Conservation (phyloP, 352 stramenopile genomes). For the Pythium myriotylum region DNA sequence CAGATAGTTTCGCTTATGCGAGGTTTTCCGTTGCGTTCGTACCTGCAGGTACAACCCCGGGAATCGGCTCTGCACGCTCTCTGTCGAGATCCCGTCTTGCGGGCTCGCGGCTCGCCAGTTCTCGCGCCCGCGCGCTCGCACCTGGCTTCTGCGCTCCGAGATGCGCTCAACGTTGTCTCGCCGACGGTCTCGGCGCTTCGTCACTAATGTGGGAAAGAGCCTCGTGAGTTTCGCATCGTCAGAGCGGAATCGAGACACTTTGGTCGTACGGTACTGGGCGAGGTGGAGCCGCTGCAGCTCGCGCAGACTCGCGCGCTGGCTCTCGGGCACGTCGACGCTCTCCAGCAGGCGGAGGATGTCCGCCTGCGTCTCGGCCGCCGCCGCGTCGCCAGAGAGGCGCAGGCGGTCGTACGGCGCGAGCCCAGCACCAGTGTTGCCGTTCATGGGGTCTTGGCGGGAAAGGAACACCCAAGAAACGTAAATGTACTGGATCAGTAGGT, state of each 20-base stretch:
- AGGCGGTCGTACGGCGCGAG: slow-evolving; percentile 26
- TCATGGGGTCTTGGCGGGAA: slow-evolving; percentile 5
- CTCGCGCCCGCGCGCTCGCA: slow-evolving; percentile 41
- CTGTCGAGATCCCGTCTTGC: slow-evolving; percentile 35
- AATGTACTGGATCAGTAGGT: too few species aligned
- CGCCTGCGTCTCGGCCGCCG: slow-evolving; percentile 33
- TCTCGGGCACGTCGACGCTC: slow-evolving; percentile 9
- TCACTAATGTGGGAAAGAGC: slow-evolving; percentile 25
- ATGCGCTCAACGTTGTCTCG: slow-evolving; percentile 21
- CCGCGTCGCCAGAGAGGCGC: slow-evolving; percentile 23
- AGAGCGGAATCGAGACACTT: neutral
- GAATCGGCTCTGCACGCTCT: slow-evolving; percentile 40
- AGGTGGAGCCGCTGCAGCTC: slow-evolving; percentile 50
- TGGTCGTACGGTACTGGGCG: slow-evolving; percentile 40
- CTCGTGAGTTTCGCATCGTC: neutral
- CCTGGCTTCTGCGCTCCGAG: slow-evolving; percentile 38
- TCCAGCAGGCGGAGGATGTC: slow-evolving; percentile 48
- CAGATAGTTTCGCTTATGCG: too few species aligned
- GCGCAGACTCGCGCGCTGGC: slow-evolving; percentile 31
- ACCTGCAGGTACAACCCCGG: slow-evolving; percentile 53
- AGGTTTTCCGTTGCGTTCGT: too few species aligned
- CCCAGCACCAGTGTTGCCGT: slow-evolving; percentile 1
- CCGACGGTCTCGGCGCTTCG: slow-evolving; percentile 27
- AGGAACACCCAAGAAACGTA: too few species aligned
- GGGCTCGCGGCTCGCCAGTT: slow-evolving; percentile 30